Evolutionary conservation across 805 yeast genomes (phyloP).

Genomic region (Kluyveromyces wickerhamii): DNA sequence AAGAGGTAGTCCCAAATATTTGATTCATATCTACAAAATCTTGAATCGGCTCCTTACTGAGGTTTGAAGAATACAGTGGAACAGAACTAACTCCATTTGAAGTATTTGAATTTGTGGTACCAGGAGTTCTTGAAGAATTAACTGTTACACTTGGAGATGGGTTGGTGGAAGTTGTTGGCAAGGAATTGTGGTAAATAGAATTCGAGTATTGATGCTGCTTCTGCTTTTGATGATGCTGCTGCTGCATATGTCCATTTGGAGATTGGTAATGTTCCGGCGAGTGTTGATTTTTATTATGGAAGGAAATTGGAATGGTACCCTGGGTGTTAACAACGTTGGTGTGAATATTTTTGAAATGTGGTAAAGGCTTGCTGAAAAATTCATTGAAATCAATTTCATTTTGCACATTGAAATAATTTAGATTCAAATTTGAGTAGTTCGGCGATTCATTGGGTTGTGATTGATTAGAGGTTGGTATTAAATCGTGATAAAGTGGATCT

Average conservation of each 20-base stretch:
- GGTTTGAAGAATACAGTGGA: background rate
- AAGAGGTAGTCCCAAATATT: slow-evolving; percentile 1
- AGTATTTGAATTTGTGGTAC: background rate
- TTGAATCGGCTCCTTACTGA: slow-evolving; percentile 1
- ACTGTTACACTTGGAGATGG: background rate
- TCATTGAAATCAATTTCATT: slow-evolving; percentile 32
- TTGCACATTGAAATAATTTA: slow-evolving; percentile 10
- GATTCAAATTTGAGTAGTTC: background rate
- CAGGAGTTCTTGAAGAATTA: background rate
- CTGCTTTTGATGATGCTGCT: background rate
- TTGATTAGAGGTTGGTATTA: background rate
- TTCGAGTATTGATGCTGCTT: background rate
- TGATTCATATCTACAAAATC: slow-evolving; percentile 4
- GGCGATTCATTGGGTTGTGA: background rate
- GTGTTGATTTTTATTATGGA: background rate
- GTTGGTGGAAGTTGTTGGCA: background rate
- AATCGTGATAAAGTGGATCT: background rate
- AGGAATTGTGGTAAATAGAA: background rate
- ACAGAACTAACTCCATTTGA: background rate
- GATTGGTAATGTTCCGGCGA: background rate
- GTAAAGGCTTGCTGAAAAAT: slow-evolving; percentile 22
- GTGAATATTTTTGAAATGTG: slow-evolving; percentile 8
- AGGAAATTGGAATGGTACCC: background rate
- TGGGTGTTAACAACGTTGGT: background rate
- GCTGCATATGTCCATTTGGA: background rate